Evolutionary conservation across 2,329 filamentous ascomycete genomes (phyloP).

Genomic region (Xylariales sp.): DNA sequence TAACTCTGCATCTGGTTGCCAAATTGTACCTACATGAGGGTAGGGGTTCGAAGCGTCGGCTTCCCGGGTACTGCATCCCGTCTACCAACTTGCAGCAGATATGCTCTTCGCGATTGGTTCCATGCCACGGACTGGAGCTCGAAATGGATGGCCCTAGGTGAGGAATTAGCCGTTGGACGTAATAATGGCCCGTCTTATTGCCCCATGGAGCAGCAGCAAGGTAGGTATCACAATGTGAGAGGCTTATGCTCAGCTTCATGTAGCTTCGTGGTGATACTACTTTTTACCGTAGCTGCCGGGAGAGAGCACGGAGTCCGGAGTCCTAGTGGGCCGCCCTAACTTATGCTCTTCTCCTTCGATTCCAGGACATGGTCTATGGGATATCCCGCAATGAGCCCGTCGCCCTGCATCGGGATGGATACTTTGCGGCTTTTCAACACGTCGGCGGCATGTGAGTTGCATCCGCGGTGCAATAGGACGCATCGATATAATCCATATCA

Average conservation of each 20-base stretch:
- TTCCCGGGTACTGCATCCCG: constrained; percentile 39
- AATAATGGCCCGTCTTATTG: constrained; percentile 12
- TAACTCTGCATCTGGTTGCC: background rate
- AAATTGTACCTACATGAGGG: constrained; percentile 1
- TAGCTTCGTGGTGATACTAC: constrained; percentile 35
- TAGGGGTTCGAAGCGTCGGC: constrained; percentile 46
- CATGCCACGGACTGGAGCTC: constrained; percentile 41
- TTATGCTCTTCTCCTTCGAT: constrained; percentile 32
- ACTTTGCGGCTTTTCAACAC: constrained; percentile 38
- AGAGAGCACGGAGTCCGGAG: constrained; percentile 31
- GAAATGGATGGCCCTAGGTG: constrained; percentile 31
- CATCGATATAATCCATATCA: constrained; percentile 38
- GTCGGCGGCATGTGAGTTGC: constrained; percentile 33
- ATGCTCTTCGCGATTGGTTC: constrained; percentile 43
- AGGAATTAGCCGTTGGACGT: background rate
- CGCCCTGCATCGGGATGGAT: constrained; percentile 23
- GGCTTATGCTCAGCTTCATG: constrained; percentile 32
- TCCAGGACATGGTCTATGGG: constrained; percentile 17
- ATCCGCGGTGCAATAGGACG: constrained; percentile 31
- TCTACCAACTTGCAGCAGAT: constrained; percentile 26
- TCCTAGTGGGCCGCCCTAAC: constrained; percentile 7
- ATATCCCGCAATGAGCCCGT: background rate
- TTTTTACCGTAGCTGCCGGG: constrained; percentile 42
- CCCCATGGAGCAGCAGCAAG: constrained; percentile 11
- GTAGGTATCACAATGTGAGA: constrained; percentile 20